These are phyloP conservation scores for Alternaria viburni DNA, from an alignment of 2,329 filamentous ascomycete genomes.

Conservation along the genomic window DNA sequence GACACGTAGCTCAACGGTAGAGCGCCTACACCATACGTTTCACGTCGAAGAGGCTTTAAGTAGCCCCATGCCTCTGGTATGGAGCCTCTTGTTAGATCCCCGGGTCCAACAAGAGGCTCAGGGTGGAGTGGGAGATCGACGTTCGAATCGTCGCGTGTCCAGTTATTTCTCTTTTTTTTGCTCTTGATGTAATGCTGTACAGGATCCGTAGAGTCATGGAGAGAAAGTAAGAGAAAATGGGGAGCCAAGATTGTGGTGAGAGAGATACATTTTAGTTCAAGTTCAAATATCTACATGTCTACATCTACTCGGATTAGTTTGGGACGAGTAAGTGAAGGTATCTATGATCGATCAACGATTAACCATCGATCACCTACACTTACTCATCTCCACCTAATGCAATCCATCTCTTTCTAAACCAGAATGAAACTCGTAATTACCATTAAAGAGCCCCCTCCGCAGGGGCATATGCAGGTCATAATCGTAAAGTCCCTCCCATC, in stretches of 20 bases:
- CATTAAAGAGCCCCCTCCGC: neutral
- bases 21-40: neutral
- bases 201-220: neutral
- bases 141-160: neutral
- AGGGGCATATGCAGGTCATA: slow-evolving; percentile 13
- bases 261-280: neutral
- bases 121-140: neutral
- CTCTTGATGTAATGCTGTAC: neutral
- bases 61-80: neutral
- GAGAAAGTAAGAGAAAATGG: neutral
- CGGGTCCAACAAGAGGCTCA: neutral
- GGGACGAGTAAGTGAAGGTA: no score
- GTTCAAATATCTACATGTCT: neutral
- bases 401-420: neutral
- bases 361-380: no score
- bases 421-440: slow-evolving; percentile 1
- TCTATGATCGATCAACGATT: no score
- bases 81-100: neutral
- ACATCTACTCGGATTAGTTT: no score
- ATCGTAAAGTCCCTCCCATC: slow-evolving; percentile 9
- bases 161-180: neutral
- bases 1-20: neutral
- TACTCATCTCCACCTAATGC: no score
- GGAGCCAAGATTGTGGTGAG: neutral
- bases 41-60: neutral